Percentiles rank a stretch among this genome's conserved stretches.
Evolutionary conservation across 1,284 basidiomycete genomes (phyloP).

Genomic region (Irpex rosettiformis): DNA sequence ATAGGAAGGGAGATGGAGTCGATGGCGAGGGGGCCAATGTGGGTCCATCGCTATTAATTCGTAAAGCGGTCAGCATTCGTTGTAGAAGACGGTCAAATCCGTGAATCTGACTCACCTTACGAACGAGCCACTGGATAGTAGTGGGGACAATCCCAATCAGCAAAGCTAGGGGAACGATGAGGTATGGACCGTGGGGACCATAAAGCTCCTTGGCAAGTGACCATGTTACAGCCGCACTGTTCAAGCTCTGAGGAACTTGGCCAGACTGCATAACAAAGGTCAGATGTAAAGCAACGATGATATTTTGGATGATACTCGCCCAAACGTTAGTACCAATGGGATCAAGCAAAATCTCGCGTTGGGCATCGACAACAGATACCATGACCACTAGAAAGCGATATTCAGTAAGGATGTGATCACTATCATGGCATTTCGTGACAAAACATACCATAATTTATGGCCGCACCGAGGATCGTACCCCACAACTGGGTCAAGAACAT

Average conservation of each 20-base stretch:
- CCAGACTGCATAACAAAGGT: slow-evolving; percentile 16
- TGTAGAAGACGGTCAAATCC: background rate
- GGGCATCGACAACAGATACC: slow-evolving; percentile 49
- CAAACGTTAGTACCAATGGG: slow-evolving; percentile 57
- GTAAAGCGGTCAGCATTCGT: background rate
- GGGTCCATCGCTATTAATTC: slow-evolving; percentile 40
- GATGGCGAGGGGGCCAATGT: slow-evolving; percentile 44
- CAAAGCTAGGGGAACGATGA: slow-evolving; percentile 49
- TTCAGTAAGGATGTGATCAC: background rate
- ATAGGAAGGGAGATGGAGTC: slow-evolving; percentile 50
- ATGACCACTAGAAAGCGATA: slow-evolving; percentile 38
- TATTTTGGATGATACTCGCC: slow-evolving; percentile 32
- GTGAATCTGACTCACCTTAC: slow-evolving; percentile 33
- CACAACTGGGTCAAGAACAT: slow-evolving; percentile 69
- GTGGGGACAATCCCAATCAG: slow-evolving; percentile 50
- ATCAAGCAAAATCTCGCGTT: slow-evolving; percentile 48
- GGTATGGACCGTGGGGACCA: slow-evolving; percentile 47
- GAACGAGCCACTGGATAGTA: slow-evolving; percentile 47
- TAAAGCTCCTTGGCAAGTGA: slow-evolving; percentile 58
- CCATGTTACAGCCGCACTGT: slow-evolving; percentile 66
- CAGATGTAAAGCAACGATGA: too few species aligned
- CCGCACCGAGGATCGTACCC: slow-evolving; percentile 57
- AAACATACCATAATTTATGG: slow-evolving; percentile 32
- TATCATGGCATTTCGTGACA: background rate
- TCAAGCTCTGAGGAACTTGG: slow-evolving; percentile 29